These are phyloP conservation scores for Lactifluus subvellereus DNA, from an alignment of 768 basidiomycete genomes.

Conservation along the genomic window DNA sequence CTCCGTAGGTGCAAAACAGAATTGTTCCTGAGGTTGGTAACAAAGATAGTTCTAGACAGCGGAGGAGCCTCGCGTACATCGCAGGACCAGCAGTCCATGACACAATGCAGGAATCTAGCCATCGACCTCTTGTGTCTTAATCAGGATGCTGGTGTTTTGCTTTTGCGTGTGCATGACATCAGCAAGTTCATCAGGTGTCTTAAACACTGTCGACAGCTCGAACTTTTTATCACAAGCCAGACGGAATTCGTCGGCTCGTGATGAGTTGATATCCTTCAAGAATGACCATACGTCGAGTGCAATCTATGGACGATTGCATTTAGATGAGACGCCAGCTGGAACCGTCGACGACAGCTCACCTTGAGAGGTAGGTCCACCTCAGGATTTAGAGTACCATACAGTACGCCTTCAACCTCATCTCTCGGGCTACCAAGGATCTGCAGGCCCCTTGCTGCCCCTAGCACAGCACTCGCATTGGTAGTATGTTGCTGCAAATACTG, in stretches of 20 bases:
- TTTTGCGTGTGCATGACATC: slow-evolving; percentile 31
- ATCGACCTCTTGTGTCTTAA: slow-evolving; percentile 11
- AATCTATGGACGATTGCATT: slow-evolving; percentile 37
- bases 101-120: not conserved
- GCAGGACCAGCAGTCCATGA: not conserved
- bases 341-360: slow-evolving; percentile 33
- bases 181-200: slow-evolving; percentile 45
- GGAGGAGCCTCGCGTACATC: not conserved
- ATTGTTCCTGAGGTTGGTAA: not conserved
- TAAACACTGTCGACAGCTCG: slow-evolving; percentile 62
- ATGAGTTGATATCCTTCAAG: slow-evolving; percentile 45
- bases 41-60: not conserved
- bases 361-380: slow-evolving; percentile 42
- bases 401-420: slow-evolving; percentile 54
- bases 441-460: slow-evolving; percentile 60
- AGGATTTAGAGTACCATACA: slow-evolving; percentile 46
- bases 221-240: slow-evolving; percentile 48
- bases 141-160: slow-evolving; percentile 17
- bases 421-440: slow-evolving; percentile 41
- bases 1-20: not conserved
- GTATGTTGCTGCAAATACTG: slow-evolving; percentile 68
- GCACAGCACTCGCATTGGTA: slow-evolving; percentile 43
- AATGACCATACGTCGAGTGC: slow-evolving; percentile 45
- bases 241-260: slow-evolving; percentile 57
- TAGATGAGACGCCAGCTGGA: not conserved